These are phyloP conservation scores for Pythium chondricola DNA, from an alignment of 352 stramenopile species.

Conservation along the genomic window DNA sequence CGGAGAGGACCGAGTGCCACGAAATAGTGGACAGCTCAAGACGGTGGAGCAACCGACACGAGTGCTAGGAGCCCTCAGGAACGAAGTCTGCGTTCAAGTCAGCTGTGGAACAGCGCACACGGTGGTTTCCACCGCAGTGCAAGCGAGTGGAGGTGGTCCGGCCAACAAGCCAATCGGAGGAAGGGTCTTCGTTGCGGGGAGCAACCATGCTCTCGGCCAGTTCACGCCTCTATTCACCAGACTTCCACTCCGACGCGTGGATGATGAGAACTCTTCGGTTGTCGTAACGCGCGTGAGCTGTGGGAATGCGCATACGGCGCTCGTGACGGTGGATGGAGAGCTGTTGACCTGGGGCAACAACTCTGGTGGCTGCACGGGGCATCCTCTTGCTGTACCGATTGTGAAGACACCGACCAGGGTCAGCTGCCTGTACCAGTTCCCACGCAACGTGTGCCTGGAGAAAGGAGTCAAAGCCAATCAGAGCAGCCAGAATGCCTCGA, in stretches of 20 bases:
- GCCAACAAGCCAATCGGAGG: constrained; percentile 22
- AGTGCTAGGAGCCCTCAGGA: constrained; percentile 27
- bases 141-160: constrained; percentile 4
- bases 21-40: constrained; percentile 39
- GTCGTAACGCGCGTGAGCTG: constrained; percentile 46
- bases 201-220: constrained; percentile 51
- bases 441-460: constrained; percentile 42
- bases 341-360: constrained; percentile 78
- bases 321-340: constrained; percentile 57
- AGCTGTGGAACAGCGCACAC: constrained; percentile 65
- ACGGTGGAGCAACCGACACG: constrained; percentile 34
- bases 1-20: constrained; percentile 53
- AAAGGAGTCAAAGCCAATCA: constrained; percentile 27
- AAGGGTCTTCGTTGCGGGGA: constrained; percentile 53
- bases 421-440: constrained; percentile 50
- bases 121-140: constrained; percentile 33
- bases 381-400: constrained; percentile 26
- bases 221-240: constrained; percentile 53
- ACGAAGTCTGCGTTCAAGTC: constrained; percentile 54
- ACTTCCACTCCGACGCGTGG: constrained; percentile 14
- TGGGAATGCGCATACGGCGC: constrained; percentile 55
- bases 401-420: constrained; percentile 43
- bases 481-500: constrained; percentile 63
- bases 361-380: constrained; percentile 50
- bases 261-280: constrained; percentile 4